Base-by-base conservation (phyloP, 176 grass and related monocot species). In the Tillandsia fasciculata region DNA sequence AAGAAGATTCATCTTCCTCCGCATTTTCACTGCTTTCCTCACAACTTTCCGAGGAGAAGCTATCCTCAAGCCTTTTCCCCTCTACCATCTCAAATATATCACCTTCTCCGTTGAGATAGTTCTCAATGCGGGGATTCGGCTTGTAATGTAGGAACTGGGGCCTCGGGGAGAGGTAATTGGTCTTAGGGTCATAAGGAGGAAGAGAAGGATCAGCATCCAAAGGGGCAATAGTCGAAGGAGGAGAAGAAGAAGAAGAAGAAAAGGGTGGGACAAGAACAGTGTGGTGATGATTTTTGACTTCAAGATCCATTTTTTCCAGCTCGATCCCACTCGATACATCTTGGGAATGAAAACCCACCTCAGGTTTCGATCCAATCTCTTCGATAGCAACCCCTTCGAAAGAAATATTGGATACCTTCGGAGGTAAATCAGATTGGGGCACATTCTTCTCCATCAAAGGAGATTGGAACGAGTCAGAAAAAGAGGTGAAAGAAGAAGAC, bases 111-210 rank as follows among this genome's bases (percentile, higher is more conserved):
- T 69, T 59, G 1, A 68, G 66, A 14, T 68, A 81, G 48, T 64
- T 77, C 48, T 85, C 82, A 68, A 86, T 49, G 59, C 69, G 83
- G n/a, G 79, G 86, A 50, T 87, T 97, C 5, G 89, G 86, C 52
- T 70, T 90, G 74, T 97, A 97, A 64, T 83, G 86, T 27, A 97
- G 85, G 74, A 81, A 97, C 48, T 63, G 86, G n/a, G 94, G 94
- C 71, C 94, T 77, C 47, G 94, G 94, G 49, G 94, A 92, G 17
- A 92, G 84, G 54, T 85, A 97, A 69, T 97, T 97, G 7, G 81
- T 91, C 78, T 83, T 85, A 71, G 94, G 94, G 33, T 97, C 84
- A 63, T 97, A 97, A 26, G 90, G 79, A 11, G 71, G 86, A 54
- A 80, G 50, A 49, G 11, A 66, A 33, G 52, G 66, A 59, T 70